These are phyloP conservation scores for Phytophthora fragariae DNA, from an alignment of 352 stramenopile species.

Conservation along the genomic window DNA sequence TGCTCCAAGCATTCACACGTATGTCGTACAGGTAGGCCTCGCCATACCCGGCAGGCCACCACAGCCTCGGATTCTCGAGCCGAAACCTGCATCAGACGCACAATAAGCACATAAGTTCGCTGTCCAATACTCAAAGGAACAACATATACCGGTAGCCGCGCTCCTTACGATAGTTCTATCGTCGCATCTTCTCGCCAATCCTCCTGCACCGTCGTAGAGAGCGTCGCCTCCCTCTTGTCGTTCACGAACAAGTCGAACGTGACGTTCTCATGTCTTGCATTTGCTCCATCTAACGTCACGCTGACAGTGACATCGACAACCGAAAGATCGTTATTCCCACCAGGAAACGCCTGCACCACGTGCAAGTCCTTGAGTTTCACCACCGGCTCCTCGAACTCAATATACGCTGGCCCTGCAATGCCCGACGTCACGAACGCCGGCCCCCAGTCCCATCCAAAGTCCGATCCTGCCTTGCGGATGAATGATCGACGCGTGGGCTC, in stretches of 20 bases:
- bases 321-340: conserved; percentile 39
- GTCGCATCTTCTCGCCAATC: conserved; percentile 23
- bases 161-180: conserved; percentile 51
- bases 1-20: conserved; percentile 45
- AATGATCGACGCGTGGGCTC: conserved; percentile 83
- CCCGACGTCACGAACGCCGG: conserved; percentile 74
- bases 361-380: conserved; percentile 49
- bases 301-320: conserved; percentile 50
- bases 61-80: conserved; percentile 63
- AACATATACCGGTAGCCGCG: background rate
- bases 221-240: conserved; percentile 31
- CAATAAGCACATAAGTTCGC: background rate
- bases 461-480: conserved; percentile 84
- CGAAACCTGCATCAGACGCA: conserved; percentile 36
- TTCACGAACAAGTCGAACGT: conserved; percentile 64
- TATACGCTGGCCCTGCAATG: conserved; percentile 59
- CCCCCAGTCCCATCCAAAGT: conserved; percentile 92
- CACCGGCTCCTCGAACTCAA: conserved; percentile 43
- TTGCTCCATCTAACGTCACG: conserved; percentile 43
- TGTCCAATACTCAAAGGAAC: background rate
- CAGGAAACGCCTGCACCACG: conserved; percentile 52
- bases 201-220: conserved; percentile 27
- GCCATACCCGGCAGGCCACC: conserved; percentile 78
- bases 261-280: conserved; percentile 41
- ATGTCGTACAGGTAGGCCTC: conserved; percentile 70